Evolutionary conservation across 2,329 filamentous ascomycete species (phyloP), one percentile per base, ranked within the genome.

Genomic region (Xylaria sp.): DNA sequence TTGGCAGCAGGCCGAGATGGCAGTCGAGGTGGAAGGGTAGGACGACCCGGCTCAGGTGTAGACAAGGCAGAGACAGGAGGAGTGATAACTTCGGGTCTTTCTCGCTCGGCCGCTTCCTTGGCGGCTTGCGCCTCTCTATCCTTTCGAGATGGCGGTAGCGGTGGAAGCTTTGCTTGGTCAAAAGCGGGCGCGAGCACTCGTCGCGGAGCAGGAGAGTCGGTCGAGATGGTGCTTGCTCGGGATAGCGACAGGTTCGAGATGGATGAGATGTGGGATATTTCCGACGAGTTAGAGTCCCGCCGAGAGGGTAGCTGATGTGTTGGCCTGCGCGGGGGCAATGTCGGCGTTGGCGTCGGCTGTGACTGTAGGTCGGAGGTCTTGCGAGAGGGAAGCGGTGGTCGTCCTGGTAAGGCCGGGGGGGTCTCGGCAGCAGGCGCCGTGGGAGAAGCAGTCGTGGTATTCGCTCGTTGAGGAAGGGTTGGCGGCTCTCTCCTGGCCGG

Each of bases 211-310:
- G 76, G 68, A 9, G 79, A 74, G 11, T 83, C 82, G 25, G 77
- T 76, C 1, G 85, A 84, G 9, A 80, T 78, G 53, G 80, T 78
- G 71, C 83, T 88, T 0, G 84, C 82, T 25, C 79, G 80, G 1
- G 86, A 86, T 9, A 86, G 69, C 0, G 87, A 89, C 25, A 85
- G 74, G 1, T 81, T 82, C 3, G 88, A 89, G 17, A 86, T 73
- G 11, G 81, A 81, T 6, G 87, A 90, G 44, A 82, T 78, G 64
- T 85, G 79, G 2, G 87, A 89, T 13, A 83, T 72, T 33, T 87
- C 86, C 2, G 88, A 90, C 0, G 87, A 85, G 47, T 84, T 84
- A 20, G 88, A 90, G 55, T 81, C 85, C 62, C 85, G 82, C 27
- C 87, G 82, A 5, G 77, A 77, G 25, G 76, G 75, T 38, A 84